Evolutionary conservation across 495 filamentous ascomycete genomes (phyloP).

Genomic region (Gamarada debralockiae): DNA sequence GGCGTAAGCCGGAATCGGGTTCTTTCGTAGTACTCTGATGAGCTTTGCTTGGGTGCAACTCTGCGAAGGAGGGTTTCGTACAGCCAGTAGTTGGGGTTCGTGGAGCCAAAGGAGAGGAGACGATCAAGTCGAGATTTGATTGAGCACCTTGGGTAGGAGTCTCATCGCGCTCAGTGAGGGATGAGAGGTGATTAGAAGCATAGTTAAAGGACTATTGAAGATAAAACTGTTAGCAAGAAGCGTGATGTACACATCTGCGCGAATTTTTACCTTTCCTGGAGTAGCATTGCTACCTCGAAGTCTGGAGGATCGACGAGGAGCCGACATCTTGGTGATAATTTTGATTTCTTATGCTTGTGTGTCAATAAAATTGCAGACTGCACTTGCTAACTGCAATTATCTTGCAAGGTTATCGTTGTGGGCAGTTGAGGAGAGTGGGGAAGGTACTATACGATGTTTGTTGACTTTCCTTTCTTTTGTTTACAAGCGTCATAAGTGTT

Average conservation of each 20-base stretch:
- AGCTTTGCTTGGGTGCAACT: slow-evolving; percentile 77
- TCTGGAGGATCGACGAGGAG: slow-evolving; percentile 23
- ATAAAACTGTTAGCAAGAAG: slow-evolving; percentile 1
- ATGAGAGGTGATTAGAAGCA: slow-evolving; percentile 16
- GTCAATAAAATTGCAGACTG: no score
- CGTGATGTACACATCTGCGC: background rate
- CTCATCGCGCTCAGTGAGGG: slow-evolving; percentile 23
- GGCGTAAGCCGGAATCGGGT: slow-evolving; percentile 59
- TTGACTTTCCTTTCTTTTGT: no score
- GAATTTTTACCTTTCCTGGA: slow-evolving; percentile 21
- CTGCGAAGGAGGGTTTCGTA: slow-evolving; percentile 53
- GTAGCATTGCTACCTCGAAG: slow-evolving; percentile 19
- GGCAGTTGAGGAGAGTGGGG: background rate
- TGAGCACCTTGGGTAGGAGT: slow-evolving; percentile 10
- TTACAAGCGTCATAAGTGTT: no score
- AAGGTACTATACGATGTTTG: background rate
- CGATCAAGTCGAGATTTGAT: slow-evolving; percentile 17
- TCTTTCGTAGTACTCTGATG: slow-evolving; percentile 67
- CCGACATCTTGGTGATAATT: slow-evolving; percentile 16
- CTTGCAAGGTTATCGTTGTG: background rate
- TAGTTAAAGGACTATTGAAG: slow-evolving; percentile 11
- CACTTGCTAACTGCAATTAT: background rate
- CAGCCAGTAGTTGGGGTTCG: slow-evolving; percentile 22
- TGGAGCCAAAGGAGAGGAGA: slow-evolving; percentile 18
- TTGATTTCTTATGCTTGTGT: no score